Conservation (phyloP, 257 asterid species). For the Osmanthus fragrans region DNA sequence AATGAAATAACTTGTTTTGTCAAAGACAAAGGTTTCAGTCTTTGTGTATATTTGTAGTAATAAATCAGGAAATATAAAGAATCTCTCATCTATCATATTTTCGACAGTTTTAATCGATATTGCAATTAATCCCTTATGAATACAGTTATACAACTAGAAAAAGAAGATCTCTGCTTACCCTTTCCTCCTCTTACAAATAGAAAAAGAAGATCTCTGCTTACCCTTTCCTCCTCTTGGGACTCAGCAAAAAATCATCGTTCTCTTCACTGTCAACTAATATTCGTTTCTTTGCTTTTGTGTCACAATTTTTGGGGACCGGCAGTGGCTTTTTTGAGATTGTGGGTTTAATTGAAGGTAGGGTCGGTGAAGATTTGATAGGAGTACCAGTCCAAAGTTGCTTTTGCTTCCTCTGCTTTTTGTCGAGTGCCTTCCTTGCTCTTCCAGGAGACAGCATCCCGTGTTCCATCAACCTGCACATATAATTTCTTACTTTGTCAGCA, state of each 20-base stretch:
- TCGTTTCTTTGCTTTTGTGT: conserved; percentile 61
- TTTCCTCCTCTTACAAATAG: conserved; percentile 59
- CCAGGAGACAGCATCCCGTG: conserved; percentile 85
- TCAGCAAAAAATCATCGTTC: conserved; percentile 55
- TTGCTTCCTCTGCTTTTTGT: conserved; percentile 84
- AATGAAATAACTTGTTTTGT: neutral
- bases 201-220: conserved; percentile 26
- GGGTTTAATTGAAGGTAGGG: conserved; percentile 38
- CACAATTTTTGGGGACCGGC: conserved; percentile 55
- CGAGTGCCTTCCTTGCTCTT: conserved; percentile 69
- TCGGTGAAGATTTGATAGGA: conserved; percentile 69
- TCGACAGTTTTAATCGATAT: neutral
- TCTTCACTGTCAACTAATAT: conserved; percentile 50
- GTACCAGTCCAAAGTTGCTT: conserved; percentile 69
- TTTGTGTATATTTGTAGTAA: conserved; percentile 23
- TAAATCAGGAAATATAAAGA: conserved; percentile 20
- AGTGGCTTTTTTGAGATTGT: conserved; percentile 62
- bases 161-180: conserved; percentile 31
- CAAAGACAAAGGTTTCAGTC: neutral
- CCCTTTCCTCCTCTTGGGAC: conserved; percentile 69
- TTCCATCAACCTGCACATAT: conserved; percentile 75
- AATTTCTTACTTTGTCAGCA: neutral
- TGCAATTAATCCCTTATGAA: neutral
- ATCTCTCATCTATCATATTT: conserved; percentile 10
- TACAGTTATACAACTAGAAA: conserved; percentile 23